Base-by-base conservation (phyloP, 768 basidiomycete genomes). In the Hortiboletus campestris region DNA sequence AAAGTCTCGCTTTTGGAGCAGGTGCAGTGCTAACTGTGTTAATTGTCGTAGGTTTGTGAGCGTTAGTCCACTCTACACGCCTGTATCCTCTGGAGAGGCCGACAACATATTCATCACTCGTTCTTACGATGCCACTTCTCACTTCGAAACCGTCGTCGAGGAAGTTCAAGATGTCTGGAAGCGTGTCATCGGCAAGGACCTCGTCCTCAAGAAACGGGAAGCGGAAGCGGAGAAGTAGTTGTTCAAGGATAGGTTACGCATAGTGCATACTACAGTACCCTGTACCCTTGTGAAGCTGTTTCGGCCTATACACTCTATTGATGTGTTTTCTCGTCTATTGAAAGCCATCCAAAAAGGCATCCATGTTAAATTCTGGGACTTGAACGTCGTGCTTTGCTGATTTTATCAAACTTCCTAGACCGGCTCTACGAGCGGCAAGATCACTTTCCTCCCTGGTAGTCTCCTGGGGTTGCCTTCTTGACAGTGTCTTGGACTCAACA, bases 121-220 rank as follows among this genome's bases (percentile, higher is more conserved):
- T 52, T 97, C 94, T 16, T 99, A 98, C 75, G 97, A 99, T 70
- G 96, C 97, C 9, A 98, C 97, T 12, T 94, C 92, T 29, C 97
- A 99, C 76, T 98, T 99, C 71, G 97, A 99, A 80, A 97, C 93
- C 28, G 95, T 98, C 45, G 93, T 96, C 25, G 94, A 98, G 49
- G 96, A 99, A 57, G 97, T 99, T 36, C 88, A 89, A 58, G 91
- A 98, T 72, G 92, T 98, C 40, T 99, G 94, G 93, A 86, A 88
- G 78, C 81, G 95, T 51, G 85, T 96, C 50, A 78, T 81, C 4
- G 93, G 90, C 47, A 77, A 76, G 46, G 84, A 88, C 47, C 80
- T 96, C 49, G 89, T 87, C 51, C 81, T 96, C 64, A 94, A 91
- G 86, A 92, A 94, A 77, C 82, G 90, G 43, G 92, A 93, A 55